Conservation (phyloP, 2,329 filamentous ascomycete species). For the Tolypocladium ovalisporum region DNA sequence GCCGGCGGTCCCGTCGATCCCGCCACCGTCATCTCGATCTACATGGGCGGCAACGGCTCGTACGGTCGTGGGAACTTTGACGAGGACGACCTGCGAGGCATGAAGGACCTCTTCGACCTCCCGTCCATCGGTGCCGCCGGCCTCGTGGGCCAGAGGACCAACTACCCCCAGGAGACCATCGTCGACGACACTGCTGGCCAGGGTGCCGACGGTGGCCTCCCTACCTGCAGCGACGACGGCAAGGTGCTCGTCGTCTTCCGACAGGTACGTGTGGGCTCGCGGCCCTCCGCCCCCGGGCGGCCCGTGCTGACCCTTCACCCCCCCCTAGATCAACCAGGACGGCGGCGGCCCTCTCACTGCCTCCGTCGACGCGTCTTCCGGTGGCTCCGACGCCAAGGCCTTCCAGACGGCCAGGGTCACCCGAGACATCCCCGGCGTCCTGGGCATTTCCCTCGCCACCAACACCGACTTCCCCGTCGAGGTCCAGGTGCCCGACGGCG, state of each 20-base stretch:
- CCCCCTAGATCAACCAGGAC: constrained; percentile 55
- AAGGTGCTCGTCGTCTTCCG: constrained; percentile 53
- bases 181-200: constrained; percentile 43
- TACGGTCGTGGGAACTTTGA: constrained; percentile 22
- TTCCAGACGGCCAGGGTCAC: constrained; percentile 50
- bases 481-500: constrained; percentile 57
- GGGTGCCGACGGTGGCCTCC: constrained; percentile 42
- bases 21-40: constrained; percentile 42
- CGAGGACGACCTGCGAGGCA: constrained; percentile 28
- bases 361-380: constrained; percentile 50
- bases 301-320: not conserved
- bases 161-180: constrained; percentile 31
- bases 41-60: constrained; percentile 40
- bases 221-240: constrained; percentile 49
- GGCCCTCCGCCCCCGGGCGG: too few species aligned
- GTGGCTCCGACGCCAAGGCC: constrained; percentile 47
- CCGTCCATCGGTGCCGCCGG: constrained; percentile 2
- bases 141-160: constrained; percentile 26
- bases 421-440: constrained; percentile 47
- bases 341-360: constrained; percentile 54
- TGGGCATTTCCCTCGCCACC: constrained; percentile 46
- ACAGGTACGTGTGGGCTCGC: constrained; percentile 22
- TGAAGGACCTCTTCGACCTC: constrained; percentile 17
- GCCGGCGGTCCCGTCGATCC: constrained; percentile 48
- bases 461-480: constrained; percentile 55